Conservation (phyloP, 2,329 filamentous ascomycete genomes). For the Cladosporium sp. region DNA sequence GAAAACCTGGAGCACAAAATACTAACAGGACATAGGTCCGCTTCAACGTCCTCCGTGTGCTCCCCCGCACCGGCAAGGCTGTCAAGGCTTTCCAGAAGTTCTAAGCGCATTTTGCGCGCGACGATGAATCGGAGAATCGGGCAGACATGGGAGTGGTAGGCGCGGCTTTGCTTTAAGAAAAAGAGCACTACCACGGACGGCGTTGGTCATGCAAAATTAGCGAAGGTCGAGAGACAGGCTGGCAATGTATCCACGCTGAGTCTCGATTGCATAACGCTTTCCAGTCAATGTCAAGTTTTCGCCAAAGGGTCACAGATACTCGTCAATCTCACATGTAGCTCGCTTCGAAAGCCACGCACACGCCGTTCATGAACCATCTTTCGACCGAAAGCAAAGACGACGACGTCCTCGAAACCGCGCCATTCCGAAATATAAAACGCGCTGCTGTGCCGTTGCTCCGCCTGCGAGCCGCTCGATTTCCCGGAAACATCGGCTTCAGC, state of each 20-base stretch:
- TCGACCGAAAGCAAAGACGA: neutral
- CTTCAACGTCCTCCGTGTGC: conserved; percentile 99
- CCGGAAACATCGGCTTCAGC: no score
- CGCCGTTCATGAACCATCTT: neutral
- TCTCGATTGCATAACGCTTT: conserved; percentile 10
- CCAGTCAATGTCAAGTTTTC: conserved; percentile 12
- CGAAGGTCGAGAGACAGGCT: conserved; percentile 12
- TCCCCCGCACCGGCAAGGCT: conserved; percentile 92
- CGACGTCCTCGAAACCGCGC: no score
- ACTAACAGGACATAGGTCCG: conserved; percentile 60
- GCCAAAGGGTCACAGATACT: conserved; percentile 5
- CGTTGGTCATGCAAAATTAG: conserved; percentile 13
- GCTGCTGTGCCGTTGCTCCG: no score
- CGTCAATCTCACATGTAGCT: conserved; percentile 1
- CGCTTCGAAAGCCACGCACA: neutral
- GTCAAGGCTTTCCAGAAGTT: conserved; percentile 99
- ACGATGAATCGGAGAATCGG: conserved; percentile 11
- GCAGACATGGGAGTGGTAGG: conserved; percentile 12
- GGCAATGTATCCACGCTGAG: conserved; percentile 11
- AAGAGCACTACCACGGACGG: conserved; percentile 11
- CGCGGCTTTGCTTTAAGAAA: conserved; percentile 11
- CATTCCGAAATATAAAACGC: no score
- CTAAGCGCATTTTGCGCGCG: conserved; percentile 45
- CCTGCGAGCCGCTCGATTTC: no score
- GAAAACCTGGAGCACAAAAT: neutral